Evolutionary conservation across 2,329 filamentous ascomycete genomes (phyloP).

Genomic region (Epichloe festucae): DNA sequence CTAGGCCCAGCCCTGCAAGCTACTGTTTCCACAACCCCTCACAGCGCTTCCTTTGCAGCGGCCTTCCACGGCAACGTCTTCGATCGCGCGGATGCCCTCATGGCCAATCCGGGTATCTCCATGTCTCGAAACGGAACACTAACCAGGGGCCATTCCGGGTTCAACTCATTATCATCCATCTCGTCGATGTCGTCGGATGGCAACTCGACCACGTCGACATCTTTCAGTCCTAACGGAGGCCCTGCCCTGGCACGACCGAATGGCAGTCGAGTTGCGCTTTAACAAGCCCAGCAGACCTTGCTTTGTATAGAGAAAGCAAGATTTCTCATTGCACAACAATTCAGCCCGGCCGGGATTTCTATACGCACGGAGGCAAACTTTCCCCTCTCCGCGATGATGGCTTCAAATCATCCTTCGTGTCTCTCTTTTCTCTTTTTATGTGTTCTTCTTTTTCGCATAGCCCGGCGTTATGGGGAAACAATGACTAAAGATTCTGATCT

Average conservation of each 20-base stretch:
- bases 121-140: slow-evolving; percentile 39
- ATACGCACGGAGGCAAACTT: background rate
- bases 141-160: slow-evolving; percentile 27
- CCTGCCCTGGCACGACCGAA: slow-evolving; percentile 22
- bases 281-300: slow-evolving; percentile 1
- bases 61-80: slow-evolving; percentile 47
- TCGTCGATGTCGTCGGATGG: slow-evolving; percentile 30
- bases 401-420: background rate
- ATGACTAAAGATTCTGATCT: slow-evolving; percentile 2
- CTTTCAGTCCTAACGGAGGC: slow-evolving; percentile 20
- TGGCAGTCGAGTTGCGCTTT: slow-evolving; percentile 25
- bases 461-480: slow-evolving; percentile 5
- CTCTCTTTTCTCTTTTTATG: background rate
- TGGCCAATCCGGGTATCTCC: slow-evolving; percentile 44
- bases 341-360: background rate
- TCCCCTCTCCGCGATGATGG: background rate
- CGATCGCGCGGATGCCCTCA: slow-evolving; percentile 44
- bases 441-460: slow-evolving; percentile 4
- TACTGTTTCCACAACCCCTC: slow-evolving; percentile 63
- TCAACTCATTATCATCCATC: slow-evolving; percentile 27
- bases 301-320: background rate
- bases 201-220: slow-evolving; percentile 18
- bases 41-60: slow-evolving; percentile 41
- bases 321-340: background rate
- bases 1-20: slow-evolving; percentile 83